Conservation (phyloP, 129 eudicot species). For the Smallanthus sonchifolius region DNA sequence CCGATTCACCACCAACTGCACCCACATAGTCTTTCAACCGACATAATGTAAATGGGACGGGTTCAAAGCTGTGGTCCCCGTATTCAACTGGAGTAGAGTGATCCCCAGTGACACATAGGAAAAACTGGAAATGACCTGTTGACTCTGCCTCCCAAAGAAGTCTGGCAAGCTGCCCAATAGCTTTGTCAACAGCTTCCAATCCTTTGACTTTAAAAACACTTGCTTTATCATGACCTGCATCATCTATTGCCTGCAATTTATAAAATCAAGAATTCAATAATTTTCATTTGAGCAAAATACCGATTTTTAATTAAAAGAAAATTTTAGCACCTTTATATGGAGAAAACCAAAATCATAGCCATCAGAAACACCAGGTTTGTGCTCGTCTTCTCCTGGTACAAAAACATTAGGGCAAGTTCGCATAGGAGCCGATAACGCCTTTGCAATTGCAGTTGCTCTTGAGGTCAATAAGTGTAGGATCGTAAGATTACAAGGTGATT, state of each 20-base stretch:
- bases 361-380: conserved; percentile 66
- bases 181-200: conserved; percentile 87
- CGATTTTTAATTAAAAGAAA: neutral
- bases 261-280: conserved; percentile 5
- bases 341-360: conserved; percentile 98
- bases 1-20: conserved; percentile 75
- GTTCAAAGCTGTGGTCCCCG: conserved; percentile 97
- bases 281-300: neutral
- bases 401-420: conserved; percentile 72
- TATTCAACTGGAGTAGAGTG: conserved; percentile 98
- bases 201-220: conserved; percentile 80
- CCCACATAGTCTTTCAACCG: conserved; percentile 71
- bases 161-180: conserved; percentile 84
- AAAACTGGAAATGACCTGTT: conserved; percentile 57
- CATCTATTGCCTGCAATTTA: conserved; percentile 76
- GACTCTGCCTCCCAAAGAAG: conserved; percentile 83
- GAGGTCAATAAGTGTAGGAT: conserved; percentile 78
- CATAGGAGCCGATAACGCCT: conserved; percentile 79
- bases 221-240: conserved; percentile 99
- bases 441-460: conserved; percentile 83
- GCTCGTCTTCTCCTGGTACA: conserved; percentile 93
- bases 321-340: conserved; percentile 64
- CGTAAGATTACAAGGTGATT: no score
- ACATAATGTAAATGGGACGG: conserved; percentile 83
- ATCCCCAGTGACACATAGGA: conserved; percentile 86